phyloP scores from a whole-genome alignment of 352 stramenopile genomes.

The Pythium volutum region DNA sequence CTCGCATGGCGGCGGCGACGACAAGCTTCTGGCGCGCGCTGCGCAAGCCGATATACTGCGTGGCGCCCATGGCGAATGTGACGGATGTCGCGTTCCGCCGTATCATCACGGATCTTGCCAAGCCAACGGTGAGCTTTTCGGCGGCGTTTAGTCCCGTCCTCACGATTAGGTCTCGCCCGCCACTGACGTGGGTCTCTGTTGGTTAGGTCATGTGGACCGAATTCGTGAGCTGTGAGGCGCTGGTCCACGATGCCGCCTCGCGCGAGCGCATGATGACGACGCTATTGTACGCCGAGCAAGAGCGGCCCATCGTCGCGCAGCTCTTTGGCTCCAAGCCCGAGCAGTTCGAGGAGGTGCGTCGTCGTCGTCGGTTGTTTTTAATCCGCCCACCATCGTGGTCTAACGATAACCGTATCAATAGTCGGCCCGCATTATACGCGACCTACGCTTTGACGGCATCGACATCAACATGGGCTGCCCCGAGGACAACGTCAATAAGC shows the following conservation, averaged over 20 bases:
- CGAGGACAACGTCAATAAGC: slow-evolving; percentile 73
- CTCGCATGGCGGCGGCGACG: slow-evolving; percentile 3
- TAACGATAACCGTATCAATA: slow-evolving; percentile 19
- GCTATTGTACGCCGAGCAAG: slow-evolving; percentile 67
- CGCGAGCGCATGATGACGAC: slow-evolving; percentile 74
- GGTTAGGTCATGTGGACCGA: slow-evolving; percentile 56
- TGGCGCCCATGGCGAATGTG: slow-evolving; percentile 85
- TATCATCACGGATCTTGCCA: slow-evolving; percentile 73
- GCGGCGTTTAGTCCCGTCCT: too few species aligned
- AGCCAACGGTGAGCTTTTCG: slow-evolving; percentile 43
- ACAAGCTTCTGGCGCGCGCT: slow-evolving; percentile 67
- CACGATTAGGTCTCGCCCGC: background rate
- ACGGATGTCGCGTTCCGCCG: slow-evolving; percentile 70
- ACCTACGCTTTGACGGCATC: slow-evolving; percentile 82
- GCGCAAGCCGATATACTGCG: slow-evolving; percentile 69
- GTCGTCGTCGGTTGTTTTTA: background rate
- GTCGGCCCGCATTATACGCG: slow-evolving; percentile 70
- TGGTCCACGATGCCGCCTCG: slow-evolving; percentile 59
- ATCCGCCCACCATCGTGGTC: background rate
- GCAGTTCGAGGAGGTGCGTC: slow-evolving; percentile 74
- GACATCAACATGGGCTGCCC: slow-evolving; percentile 88
- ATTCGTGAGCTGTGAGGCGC: slow-evolving; percentile 83
- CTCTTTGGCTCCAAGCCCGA: slow-evolving; percentile 86
- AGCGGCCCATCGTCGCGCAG: slow-evolving; percentile 75
- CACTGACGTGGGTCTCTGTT: background rate